Evolutionary conservation across 2,329 filamentous ascomycete species (phyloP).

Genomic region (Phaeomoniella chlamydospora): DNA sequence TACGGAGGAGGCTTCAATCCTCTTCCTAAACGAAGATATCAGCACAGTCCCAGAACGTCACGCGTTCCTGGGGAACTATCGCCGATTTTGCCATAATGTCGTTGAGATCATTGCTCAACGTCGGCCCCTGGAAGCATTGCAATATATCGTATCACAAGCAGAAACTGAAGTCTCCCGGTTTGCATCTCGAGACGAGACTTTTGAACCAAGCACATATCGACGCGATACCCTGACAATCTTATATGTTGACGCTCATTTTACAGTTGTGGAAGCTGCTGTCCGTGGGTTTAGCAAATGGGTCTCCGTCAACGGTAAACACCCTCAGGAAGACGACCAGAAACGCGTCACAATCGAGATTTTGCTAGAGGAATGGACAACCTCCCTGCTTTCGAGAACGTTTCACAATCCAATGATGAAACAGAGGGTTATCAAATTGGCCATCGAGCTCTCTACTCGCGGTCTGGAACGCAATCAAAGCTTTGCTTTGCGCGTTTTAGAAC

Average conservation of each 20-base stretch:
- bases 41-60: slow-evolving; percentile 89
- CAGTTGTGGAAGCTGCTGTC: slow-evolving; percentile 73
- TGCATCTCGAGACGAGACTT: slow-evolving; percentile 21
- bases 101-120: slow-evolving; percentile 77
- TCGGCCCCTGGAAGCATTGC: slow-evolving; percentile 70
- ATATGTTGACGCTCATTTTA: slow-evolving; percentile 75
- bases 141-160: slow-evolving; percentile 70
- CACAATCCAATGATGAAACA: slow-evolving; percentile 72
- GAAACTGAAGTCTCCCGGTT: slow-evolving; percentile 51
- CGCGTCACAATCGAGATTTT: slow-evolving; percentile 21
- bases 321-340: slow-evolving; percentile 31
- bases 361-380: slow-evolving; percentile 25
- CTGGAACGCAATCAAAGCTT: slow-evolving; percentile 65
- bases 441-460: slow-evolving; percentile 70
- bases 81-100: slow-evolving; percentile 74
- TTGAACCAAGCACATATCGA: slow-evolving; percentile 16
- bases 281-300: slow-evolving; percentile 84
- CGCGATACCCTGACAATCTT: slow-evolving; percentile 44
- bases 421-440: slow-evolving; percentile 64
- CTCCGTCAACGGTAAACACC: slow-evolving; percentile 32
- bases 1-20: slow-evolving; percentile 60
- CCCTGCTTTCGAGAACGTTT: slow-evolving; percentile 22
- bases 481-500: slow-evolving; percentile 79
- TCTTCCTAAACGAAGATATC: slow-evolving; percentile 83
- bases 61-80: slow-evolving; percentile 89